These are phyloP conservation scores for Lablab purpureus DNA, from an alignment of 306 rosid species.

Conservation along the genomic window DNA sequence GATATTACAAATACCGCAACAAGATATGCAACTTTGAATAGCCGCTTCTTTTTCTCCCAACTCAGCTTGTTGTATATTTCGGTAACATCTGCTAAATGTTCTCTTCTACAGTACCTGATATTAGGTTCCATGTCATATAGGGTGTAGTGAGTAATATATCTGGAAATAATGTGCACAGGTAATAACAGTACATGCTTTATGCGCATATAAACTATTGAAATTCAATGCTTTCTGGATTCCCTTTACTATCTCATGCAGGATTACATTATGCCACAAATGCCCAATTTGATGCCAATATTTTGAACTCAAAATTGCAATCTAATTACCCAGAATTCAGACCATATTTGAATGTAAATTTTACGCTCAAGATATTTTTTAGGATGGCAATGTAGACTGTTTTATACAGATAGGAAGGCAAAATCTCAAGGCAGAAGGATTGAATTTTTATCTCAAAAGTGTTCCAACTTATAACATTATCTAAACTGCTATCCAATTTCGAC, in stretches of 20 bases:
- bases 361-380: neutral
- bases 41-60: conserved; percentile 76
- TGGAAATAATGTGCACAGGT: conserved; percentile 9
- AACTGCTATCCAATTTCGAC: neutral
- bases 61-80: conserved; percentile 83
- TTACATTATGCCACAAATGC: neutral
- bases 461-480: neutral
- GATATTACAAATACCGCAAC: conserved; percentile 57
- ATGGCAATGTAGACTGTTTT: conserved; percentile 19
- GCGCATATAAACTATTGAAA: neutral
- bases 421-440: conserved; percentile 20
- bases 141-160: conserved; percentile 11
- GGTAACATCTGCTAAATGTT: conserved; percentile 80
- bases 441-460: conserved; percentile 23
- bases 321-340: neutral
- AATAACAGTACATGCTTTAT: neutral
- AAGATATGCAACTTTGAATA: conserved; percentile 63
- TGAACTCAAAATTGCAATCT: conserved; percentile 5
- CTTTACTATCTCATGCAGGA: neutral
- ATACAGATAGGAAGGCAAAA: neutral
- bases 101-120: conserved; percentile 65
- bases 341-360: neutral
- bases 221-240: neutral
- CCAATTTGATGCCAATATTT: conserved; percentile 15
- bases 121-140: conserved; percentile 41